Conservation (phyloP, 176 grass and related monocot species). For the Eragrostis nindensis region DNA sequence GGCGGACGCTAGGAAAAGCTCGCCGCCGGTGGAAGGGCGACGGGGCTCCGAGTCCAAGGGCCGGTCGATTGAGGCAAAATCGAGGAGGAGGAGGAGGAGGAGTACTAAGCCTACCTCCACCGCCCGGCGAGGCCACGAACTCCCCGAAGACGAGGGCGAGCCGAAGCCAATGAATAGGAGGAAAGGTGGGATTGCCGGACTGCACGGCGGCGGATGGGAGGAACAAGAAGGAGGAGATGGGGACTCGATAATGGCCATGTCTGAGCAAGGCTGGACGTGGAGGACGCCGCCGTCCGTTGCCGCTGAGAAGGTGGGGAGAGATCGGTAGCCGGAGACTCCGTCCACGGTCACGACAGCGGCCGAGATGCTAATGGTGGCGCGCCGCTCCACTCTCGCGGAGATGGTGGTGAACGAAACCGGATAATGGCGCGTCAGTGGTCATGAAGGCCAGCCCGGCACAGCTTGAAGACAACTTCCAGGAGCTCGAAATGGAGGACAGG, state of each 20-base stretch:
- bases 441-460: background rate
- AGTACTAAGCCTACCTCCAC: background rate
- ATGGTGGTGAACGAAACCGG: background rate
- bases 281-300: no score
- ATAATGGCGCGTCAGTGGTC: background rate
- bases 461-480: background rate
- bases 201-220: background rate
- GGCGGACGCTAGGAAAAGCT: background rate
- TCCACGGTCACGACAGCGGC: no score
- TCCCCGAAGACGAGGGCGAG: no score
- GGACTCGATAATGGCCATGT: no score
- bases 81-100: background rate
- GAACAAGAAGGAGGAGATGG: background rate
- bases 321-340: no score
- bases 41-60: no score
- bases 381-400: background rate
- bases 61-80: background rate
- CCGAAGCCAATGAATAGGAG: no score
- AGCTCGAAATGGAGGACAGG: no score
- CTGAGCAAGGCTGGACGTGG: no score
- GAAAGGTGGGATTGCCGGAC: background rate
- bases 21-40: background rate
- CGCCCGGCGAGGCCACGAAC: no score
- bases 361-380: no score
- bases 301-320: no score